Conservation (phyloP, 208 protist genomes). For the Crithidia sp. region DNA sequence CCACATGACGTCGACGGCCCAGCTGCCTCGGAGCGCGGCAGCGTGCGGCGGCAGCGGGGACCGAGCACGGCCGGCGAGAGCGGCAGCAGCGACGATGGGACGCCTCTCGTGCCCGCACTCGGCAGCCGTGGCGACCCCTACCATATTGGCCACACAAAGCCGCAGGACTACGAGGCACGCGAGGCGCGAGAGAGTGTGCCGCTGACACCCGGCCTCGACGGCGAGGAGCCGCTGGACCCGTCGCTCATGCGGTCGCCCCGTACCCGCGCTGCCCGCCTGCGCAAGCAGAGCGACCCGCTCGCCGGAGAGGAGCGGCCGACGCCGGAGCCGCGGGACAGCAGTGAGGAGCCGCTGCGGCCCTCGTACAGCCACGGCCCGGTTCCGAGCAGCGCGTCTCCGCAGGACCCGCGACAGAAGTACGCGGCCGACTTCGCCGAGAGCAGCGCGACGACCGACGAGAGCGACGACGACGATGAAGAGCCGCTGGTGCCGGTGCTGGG, state of each 20-base stretch:
- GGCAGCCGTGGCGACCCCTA: constrained; percentile 24
- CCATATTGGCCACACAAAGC: constrained; percentile 18
- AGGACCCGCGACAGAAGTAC: not conserved
- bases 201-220: not conserved
- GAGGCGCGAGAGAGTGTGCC: constrained; percentile 6
- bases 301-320: not conserved
- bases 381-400: not conserved
- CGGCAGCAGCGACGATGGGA: constrained; percentile 7
- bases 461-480: constrained; percentile 7
- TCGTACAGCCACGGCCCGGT: not conserved
- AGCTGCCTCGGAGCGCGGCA: not conserved
- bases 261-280: not conserved
- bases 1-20: not conserved
- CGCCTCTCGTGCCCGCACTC: constrained; percentile 10
- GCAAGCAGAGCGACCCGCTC: not conserved
- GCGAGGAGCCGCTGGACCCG: constrained; percentile 3
- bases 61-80: constrained; percentile 4
- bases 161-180: not conserved
- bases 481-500: constrained; percentile 13
- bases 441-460: not conserved
- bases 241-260: not conserved
- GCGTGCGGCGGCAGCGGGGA: not conserved
- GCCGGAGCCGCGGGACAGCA: not conserved
- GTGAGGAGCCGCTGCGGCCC: constrained; percentile 12
- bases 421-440: not conserved